Percentiles rank a stretch among this genome's conserved stretches.
These are phyloP conservation scores for Daldinia sp. DNA, from an alignment of 2,329 filamentous ascomycete genomes.

Conservation along the genomic window DNA sequence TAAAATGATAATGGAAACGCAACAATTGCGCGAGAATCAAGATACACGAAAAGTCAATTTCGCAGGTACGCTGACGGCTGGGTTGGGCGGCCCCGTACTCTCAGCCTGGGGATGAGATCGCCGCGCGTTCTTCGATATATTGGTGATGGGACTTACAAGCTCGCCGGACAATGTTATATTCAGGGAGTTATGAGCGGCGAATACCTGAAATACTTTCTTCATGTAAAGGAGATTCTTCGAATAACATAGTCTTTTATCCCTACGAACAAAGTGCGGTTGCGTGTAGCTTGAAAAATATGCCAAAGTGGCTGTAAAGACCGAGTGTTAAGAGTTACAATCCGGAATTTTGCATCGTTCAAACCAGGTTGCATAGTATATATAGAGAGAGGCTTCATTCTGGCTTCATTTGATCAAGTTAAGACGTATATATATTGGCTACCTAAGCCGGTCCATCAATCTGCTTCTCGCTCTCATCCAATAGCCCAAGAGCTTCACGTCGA, in stretches of 20 bases:
- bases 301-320: no score
- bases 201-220: not conserved
- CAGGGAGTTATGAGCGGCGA: not conserved
- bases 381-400: not conserved
- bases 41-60: not conserved
- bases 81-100: not conserved
- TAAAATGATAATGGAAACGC: not conserved
- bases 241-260: not conserved
- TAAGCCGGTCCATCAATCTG: slow-evolving; percentile 42
- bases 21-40: not conserved
- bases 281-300: no score
- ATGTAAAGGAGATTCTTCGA: not conserved
- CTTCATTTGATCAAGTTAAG: not conserved
- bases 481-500: slow-evolving; percentile 69
- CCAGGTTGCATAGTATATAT: no score
- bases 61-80: not conserved
- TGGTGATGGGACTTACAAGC: not conserved
- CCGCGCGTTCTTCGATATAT: not conserved
- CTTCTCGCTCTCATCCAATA: slow-evolving; percentile 65
- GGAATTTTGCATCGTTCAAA: no score
- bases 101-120: not conserved
- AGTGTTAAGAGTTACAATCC: no score
- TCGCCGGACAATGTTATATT: not conserved
- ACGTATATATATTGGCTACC: not conserved
- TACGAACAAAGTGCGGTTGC: no score